These are phyloP conservation scores for Excoecaria cochinchinensis DNA, from an alignment of 345 rosid genomes.

Conservation along the genomic window DNA sequence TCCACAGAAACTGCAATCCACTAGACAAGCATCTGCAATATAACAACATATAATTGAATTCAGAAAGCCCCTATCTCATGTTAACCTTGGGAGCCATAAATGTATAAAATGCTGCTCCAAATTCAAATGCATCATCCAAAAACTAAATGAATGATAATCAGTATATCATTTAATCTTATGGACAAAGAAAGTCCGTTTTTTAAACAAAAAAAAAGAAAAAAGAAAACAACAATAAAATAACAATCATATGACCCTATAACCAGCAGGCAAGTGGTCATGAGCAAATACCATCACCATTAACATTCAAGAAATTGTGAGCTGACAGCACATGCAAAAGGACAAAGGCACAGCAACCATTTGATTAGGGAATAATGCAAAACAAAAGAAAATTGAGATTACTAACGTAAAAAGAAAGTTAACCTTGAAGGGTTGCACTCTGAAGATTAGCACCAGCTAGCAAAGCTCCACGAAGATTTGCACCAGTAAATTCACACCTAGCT, in stretches of 20 bases:
- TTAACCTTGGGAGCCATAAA: not conserved
- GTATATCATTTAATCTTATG: not conserved
- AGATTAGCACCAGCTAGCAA: slow-evolving; percentile 82
- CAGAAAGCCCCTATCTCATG: not conserved
- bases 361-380: not conserved
- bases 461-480: slow-evolving; percentile 88
- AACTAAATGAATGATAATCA: not conserved
- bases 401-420: slow-evolving; percentile 26
- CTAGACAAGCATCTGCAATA: slow-evolving; percentile 78
- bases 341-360: not conserved
- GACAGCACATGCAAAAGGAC: not conserved
- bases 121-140: not conserved
- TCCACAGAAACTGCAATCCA: slow-evolving; percentile 83
- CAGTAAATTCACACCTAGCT: slow-evolving; percentile 92
- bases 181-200: not conserved
- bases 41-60: slow-evolving; percentile 4
- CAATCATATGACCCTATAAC: not conserved
- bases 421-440: slow-evolving; percentile 95
- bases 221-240: not conserved
- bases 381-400: not conserved
- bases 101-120: not conserved
- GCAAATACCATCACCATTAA: not conserved
- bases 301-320: not conserved
- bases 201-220: not conserved
- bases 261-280: not conserved